Evolutionary conservation across 352 stramenopile genomes (phyloP).

Genomic region (Pythium periplocum): DNA sequence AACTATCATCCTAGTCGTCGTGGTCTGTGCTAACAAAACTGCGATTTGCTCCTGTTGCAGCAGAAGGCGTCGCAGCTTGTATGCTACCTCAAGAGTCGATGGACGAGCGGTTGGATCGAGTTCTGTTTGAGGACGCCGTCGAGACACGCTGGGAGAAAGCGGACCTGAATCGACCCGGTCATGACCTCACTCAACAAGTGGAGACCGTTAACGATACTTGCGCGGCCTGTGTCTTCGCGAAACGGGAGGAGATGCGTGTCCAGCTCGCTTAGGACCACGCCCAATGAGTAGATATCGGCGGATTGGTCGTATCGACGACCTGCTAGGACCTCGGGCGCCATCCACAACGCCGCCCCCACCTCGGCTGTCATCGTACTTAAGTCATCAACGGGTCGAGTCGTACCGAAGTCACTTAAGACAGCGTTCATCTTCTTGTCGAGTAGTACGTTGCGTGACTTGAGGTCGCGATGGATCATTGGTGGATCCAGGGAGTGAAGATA

Average conservation of each 20-base stretch:
- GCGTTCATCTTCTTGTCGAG: conserved; percentile 37
- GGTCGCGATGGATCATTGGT: conserved; percentile 80
- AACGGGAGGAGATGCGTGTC: conserved; percentile 35
- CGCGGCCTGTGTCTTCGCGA: no score
- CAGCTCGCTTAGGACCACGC: conserved; percentile 61
- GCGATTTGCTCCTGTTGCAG: no score
- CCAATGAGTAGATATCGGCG: conserved; percentile 74
- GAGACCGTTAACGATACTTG: no score
- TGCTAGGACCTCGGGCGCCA: conserved; percentile 51
- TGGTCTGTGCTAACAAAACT: no score
- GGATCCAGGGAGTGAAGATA: conserved; percentile 82
- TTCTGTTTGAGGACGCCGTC: no score
- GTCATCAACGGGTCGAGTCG: conserved; percentile 45
- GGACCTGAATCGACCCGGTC: no score
- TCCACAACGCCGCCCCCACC: conserved; percentile 56
- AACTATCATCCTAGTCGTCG: no score
- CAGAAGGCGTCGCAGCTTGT: no score
- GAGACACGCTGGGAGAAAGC: no score
- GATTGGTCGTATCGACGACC: conserved; percentile 69
- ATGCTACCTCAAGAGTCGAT: no score
- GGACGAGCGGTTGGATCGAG: no score
- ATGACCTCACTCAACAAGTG: no score
- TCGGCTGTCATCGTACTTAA: conserved; percentile 47
- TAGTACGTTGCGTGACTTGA: conserved; percentile 86
- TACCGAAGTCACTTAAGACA: conserved; percentile 35